Base-by-base conservation (phyloP, 2,329 filamentous ascomycete species). In the Stenocarpella maydis region DNA sequence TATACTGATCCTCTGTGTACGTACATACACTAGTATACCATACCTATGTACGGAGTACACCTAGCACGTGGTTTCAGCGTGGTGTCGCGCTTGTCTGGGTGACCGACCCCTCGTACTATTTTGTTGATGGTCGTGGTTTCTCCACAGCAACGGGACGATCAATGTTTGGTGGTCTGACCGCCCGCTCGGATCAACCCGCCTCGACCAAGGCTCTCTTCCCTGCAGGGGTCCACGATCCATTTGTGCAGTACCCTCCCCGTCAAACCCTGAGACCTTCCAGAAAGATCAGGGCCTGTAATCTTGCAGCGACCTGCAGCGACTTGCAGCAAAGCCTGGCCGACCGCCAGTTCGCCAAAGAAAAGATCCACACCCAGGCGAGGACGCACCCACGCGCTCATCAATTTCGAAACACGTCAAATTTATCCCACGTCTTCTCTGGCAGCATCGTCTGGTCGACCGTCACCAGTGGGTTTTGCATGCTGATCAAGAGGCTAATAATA, bases 361-460 rank as follows among this genome's bases (percentile, higher is more conserved):
- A 4, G 31, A 34, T 67, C 64, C 64, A 67, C 64, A 19, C 4
- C 21, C 64, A 12, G 19, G 28, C 26, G 31, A 28, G 50, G 45
- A 43, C 28, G 37, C 54, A 58, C 54, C 64, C 64, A 67, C 64
- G 26, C 64, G 64, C 64, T 49, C 52, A 58, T 55, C 64, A 47
- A 39, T 49, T 37, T 58, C 64, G 64, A 55, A 55, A 54, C 64
- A 58, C 52, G 43, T 47, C 52, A 67, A 67, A 58, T 55, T 37
- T 67, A 12, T 67, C 49, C 21, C 0, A 34, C 41, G 19, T 26
- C 39, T 21, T 47, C 39, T 39, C 17, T n/a, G 14, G 8, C 39
- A 31, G 28, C n/a, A 45, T 63, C 26, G 43, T 24, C 26, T 63
- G 58, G 49, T 63, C 28, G 34, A 47, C 55, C 28, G 34, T 61